Evolutionary conservation across 805 yeast genomes (phyloP).

Genomic region (Sporopachydermia quercuum): DNA sequence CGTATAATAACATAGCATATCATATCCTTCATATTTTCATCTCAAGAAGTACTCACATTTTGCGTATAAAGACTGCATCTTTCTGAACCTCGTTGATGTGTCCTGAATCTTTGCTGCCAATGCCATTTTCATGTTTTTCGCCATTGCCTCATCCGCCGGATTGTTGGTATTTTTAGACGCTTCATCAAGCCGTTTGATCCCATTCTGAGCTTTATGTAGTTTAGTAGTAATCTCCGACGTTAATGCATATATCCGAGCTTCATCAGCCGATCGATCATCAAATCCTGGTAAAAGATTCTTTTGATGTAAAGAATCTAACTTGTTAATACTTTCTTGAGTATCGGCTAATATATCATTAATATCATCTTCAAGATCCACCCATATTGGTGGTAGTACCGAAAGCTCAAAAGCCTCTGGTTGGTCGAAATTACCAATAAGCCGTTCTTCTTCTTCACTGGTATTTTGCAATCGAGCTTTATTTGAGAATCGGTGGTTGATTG

Average conservation of each 20-base stretch:
- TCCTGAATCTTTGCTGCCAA: conserved; percentile 79
- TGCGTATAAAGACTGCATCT: conserved; percentile 79
- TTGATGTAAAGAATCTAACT: conserved; percentile 57
- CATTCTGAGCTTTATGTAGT: conserved; percentile 66
- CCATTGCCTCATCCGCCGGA: conserved; percentile 43
- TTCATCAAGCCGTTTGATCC: conserved; percentile 51
- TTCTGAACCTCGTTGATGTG: conserved; percentile 61
- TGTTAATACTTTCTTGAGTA: conserved; percentile 39
- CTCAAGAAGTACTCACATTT: conserved; percentile 48
- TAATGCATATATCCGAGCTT: conserved; percentile 61
- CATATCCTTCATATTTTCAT: no score
- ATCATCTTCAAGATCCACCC: conserved; percentile 58
- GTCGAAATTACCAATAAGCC: conserved; percentile 29
- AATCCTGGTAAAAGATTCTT: conserved; percentile 79
- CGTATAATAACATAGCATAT: no score
- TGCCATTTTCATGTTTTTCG: conserved; percentile 68
- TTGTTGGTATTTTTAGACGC: conserved; percentile 23
- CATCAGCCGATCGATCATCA: conserved; percentile 64
- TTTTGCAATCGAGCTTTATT: conserved; percentile 9
- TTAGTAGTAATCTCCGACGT: conserved; percentile 60
- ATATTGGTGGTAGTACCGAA: conserved; percentile 59
- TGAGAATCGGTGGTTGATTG: conserved; percentile 6
- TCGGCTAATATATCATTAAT: conserved; percentile 46
- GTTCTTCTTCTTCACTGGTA: conserved; percentile 41
- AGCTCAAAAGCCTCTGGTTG: conserved; percentile 33